These are phyloP conservation scores for Solanum sitiens DNA, from an alignment of 257 asterid species.

Conservation along the genomic window DNA sequence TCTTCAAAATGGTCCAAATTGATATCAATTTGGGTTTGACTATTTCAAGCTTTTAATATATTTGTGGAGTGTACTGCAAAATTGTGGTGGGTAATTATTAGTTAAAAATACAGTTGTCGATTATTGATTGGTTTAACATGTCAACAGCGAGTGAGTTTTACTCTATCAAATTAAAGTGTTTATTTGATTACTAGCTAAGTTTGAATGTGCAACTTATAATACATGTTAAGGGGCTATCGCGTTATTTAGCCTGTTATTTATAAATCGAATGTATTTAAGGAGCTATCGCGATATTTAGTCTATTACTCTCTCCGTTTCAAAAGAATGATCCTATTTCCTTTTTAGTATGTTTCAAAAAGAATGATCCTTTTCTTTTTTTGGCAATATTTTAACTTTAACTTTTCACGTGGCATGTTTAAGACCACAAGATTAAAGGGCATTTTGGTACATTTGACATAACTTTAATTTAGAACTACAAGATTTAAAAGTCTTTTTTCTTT, in stretches of 20 bases:
- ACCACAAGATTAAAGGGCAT: too few species aligned
- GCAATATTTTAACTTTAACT: too few species aligned
- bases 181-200: neutral
- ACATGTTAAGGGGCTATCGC: neutral
- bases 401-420: too few species aligned
- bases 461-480: too few species aligned
- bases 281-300: neutral
- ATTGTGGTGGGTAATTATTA: neutral
- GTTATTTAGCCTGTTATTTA: neutral
- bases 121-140: neutral
- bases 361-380: too few species aligned
- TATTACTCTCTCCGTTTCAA: too few species aligned
- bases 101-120: neutral
- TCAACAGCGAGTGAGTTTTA: neutral
- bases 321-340: too few species aligned
- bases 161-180: neutral
- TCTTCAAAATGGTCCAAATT: neutral
- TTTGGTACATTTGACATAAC: too few species aligned
- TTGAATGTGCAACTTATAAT: neutral
- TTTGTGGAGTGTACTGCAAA: neutral
- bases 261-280: neutral
- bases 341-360: too few species aligned
- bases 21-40: neutral
- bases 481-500: too few species aligned
- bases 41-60: neutral